Percentiles rank a stretch among this genome's conserved stretches.
These are phyloP conservation scores for Phytophthora syringae DNA, from an alignment of 352 stramenopile genomes.

Conservation along the genomic window DNA sequence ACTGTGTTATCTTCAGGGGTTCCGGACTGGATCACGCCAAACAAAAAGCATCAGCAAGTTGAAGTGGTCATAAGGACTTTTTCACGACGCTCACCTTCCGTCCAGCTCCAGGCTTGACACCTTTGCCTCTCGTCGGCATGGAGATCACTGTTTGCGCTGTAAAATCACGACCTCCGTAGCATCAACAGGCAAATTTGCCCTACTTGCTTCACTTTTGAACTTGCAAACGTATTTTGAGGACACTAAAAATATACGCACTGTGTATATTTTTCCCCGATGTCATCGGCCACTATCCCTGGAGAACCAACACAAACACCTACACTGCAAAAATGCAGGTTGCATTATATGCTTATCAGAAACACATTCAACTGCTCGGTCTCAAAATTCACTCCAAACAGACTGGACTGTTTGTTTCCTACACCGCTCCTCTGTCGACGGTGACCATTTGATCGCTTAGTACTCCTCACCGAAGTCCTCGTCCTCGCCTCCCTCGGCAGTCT, in stretches of 20 bases:
- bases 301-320: neutral
- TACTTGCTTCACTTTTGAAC: neutral
- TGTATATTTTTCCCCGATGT: no score
- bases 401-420: neutral
- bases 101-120: slow-evolving; percentile 15
- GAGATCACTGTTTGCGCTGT: neutral
- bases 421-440: neutral
- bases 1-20: slow-evolving; percentile 43
- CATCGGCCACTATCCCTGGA: no score
- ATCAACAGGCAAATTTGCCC: slow-evolving; percentile 4
- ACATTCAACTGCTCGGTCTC: neutral
- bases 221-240: neutral
- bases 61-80: neutral
- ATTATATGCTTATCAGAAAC: neutral
- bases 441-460: slow-evolving; percentile 60
- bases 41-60: slow-evolving; percentile 15
- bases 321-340: neutral
- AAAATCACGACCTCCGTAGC: slow-evolving; percentile 5
- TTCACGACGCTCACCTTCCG: slow-evolving; percentile 26
- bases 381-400: neutral
- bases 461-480: slow-evolving; percentile 94
- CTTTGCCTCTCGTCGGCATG: slow-evolving; percentile 32
- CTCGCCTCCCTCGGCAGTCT: slow-evolving; percentile 98
- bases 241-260: neutral
- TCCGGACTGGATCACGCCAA: slow-evolving; percentile 13